Conservation (phyloP, 2,329 filamentous ascomycete genomes). For the Paraphaeosphaeria minitans region DNA sequence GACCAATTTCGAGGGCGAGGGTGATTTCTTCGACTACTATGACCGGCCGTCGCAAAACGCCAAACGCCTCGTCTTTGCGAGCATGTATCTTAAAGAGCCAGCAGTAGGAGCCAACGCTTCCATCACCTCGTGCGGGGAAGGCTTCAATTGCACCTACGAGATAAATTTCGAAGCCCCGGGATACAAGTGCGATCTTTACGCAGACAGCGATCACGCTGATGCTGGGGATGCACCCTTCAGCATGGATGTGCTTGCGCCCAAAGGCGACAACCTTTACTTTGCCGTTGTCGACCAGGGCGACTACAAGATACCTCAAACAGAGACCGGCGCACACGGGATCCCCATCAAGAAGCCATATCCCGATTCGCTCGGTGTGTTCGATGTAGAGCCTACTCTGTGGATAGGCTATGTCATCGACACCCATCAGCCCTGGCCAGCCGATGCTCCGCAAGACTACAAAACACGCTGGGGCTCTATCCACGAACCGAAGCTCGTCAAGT, state of each 20-base stretch:
- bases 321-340: constrained; percentile 26
- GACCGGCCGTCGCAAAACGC: constrained; percentile 45
- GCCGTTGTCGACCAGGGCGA: constrained; percentile 38
- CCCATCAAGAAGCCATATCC: constrained; percentile 31
- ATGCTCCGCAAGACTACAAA: constrained; percentile 30
- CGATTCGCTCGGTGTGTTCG: constrained; percentile 37
- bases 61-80: constrained; percentile 37
- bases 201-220: constrained; percentile 22
- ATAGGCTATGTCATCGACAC: constrained; percentile 44
- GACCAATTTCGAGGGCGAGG: constrained; percentile 31
- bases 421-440: constrained; percentile 23
- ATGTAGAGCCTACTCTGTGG: constrained; percentile 44
- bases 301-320: constrained; percentile 37
- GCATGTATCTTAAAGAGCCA: constrained; percentile 40
- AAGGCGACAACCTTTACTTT: constrained; percentile 39
- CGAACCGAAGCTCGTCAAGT: constrained; percentile 43
- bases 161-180: constrained; percentile 44
- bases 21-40: constrained; percentile 45
- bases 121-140: constrained; percentile 34
- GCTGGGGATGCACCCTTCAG: constrained; percentile 33
- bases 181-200: constrained; percentile 43
- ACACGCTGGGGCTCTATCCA: constrained; percentile 38
- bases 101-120: constrained; percentile 31
- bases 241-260: constrained; percentile 36
- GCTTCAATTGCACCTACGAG: constrained; percentile 45